These are phyloP conservation scores for Komagataella pastoris DNA, from an alignment of 805 yeast genomes.

Conservation along the genomic window DNA sequence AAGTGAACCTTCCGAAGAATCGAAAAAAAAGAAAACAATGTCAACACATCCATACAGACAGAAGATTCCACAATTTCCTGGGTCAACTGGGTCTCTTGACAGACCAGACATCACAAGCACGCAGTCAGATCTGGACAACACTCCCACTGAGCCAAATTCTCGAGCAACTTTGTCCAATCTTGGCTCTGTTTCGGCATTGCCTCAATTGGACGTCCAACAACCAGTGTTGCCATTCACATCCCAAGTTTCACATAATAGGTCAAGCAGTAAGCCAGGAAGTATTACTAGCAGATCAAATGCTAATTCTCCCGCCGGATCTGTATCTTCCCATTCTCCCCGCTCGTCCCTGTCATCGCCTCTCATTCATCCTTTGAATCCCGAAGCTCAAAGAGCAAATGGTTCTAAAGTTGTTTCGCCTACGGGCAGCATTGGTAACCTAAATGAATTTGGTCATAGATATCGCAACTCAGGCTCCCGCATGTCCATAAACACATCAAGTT, in stretches of 20 bases:
- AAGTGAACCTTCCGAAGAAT: neutral
- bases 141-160: neutral
- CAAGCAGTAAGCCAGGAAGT: neutral
- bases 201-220: neutral
- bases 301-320: neutral
- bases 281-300: neutral
- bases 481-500: neutral
- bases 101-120: neutral
- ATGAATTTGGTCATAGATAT: neutral
- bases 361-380: neutral
- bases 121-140: neutral
- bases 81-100: neutral
- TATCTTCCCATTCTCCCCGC: neutral
- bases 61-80: neutral
- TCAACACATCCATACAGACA: neutral
- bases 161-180: neutral
- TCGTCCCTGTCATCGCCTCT: neutral
- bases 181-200: neutral
- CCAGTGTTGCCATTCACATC: neutral
- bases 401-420: neutral
- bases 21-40: neutral
- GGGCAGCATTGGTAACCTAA: neutral
- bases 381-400: neutral
- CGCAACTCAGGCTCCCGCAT: neutral
- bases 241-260: neutral